These are phyloP conservation scores for Boletus eberwhitei DNA, from an alignment of 768 basidiomycete species.

Conservation along the genomic window DNA sequence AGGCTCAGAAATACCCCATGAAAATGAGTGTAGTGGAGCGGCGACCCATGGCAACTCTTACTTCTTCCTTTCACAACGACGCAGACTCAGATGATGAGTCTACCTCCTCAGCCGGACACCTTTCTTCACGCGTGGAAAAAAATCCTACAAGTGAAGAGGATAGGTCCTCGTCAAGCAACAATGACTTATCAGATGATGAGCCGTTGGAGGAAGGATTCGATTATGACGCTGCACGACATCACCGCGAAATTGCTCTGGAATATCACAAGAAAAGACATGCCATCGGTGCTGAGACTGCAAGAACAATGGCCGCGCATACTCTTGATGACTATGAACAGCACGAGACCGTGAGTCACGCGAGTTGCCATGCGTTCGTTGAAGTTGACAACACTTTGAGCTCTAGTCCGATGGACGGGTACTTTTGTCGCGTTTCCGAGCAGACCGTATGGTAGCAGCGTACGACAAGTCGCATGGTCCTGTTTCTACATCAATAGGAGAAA, in stretches of 20 bases:
- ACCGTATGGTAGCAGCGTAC: slow-evolving; percentile 49
- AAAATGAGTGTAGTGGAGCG: slow-evolving; percentile 71
- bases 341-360: slow-evolving; percentile 36
- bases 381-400: not conserved
- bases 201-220: slow-evolving; percentile 51
- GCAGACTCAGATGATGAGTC: slow-evolving; percentile 74
- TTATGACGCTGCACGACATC: slow-evolving; percentile 60
- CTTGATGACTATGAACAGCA: slow-evolving; percentile 45
- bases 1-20: slow-evolving; percentile 49
- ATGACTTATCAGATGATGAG: slow-evolving; percentile 36
- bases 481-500: slow-evolving; percentile 41
- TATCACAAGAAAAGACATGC: slow-evolving; percentile 61
- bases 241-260: slow-evolving; percentile 70
- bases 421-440: slow-evolving; percentile 66
- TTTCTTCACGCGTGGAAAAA: slow-evolving; percentile 35
- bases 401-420: slow-evolving; percentile 46
- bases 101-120: slow-evolving; percentile 30
- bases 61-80: slow-evolving; percentile 5
- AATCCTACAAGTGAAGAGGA: slow-evolving; percentile 20
- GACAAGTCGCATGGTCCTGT: slow-evolving; percentile 35
- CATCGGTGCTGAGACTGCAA: slow-evolving; percentile 52
- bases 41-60: slow-evolving; percentile 33
- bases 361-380: slow-evolving; percentile 1
- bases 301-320: slow-evolving; percentile 47
- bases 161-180: slow-evolving; percentile 21